Percentiles rank a stretch among this genome's conserved stretches.
phyloP scores from a whole-genome alignment of 1,284 basidiomycete genomes.

The Ustilago trichophora region DNA sequence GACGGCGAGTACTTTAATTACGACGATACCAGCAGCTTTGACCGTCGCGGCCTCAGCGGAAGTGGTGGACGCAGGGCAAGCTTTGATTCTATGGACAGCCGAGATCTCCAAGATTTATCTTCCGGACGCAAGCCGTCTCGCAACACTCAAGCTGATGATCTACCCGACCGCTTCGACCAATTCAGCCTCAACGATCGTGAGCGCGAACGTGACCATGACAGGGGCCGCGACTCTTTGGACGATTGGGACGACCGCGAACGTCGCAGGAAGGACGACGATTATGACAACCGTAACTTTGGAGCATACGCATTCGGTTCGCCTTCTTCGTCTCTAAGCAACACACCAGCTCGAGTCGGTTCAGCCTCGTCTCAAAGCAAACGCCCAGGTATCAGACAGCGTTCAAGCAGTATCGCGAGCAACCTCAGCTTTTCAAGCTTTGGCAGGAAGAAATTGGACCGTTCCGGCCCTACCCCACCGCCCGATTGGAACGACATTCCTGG shows the following conservation, averaged over 20 bases:
- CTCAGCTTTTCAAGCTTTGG: slow-evolving; percentile 35
- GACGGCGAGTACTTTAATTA: slow-evolving; percentile 41
- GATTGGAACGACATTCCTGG: slow-evolving; percentile 39
- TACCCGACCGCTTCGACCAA: slow-evolving; percentile 27
- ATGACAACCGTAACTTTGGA: slow-evolving; percentile 19
- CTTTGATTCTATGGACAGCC: slow-evolving; percentile 37
- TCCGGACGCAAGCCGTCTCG: slow-evolving; percentile 6
- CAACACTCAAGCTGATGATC: slow-evolving; percentile 15
- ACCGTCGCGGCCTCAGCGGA: slow-evolving; percentile 17
- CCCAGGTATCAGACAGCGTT: slow-evolving; percentile 25
- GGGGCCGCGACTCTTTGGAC: slow-evolving; percentile 2
- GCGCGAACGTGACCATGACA: neutral
- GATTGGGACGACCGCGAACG: slow-evolving; percentile 20
- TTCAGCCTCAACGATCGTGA: slow-evolving; percentile 20
- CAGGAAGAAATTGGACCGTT: slow-evolving; percentile 36
- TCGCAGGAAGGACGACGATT: slow-evolving; percentile 14
- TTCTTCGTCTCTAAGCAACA: slow-evolving; percentile 29
- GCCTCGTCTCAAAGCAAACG: slow-evolving; percentile 25
- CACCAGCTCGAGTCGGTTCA: slow-evolving; percentile 29
- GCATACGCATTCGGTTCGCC: slow-evolving; percentile 43
- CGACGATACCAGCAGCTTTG: slow-evolving; percentile 42
- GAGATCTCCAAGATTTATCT: slow-evolving; percentile 12
- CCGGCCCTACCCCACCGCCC: slow-evolving; percentile 33
- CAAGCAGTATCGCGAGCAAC: slow-evolving; percentile 36
- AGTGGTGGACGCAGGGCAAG: slow-evolving; percentile 30